Evolutionary conservation across 164 flowering plant genomes (phyloP).

Genomic region (Annona squamosa): DNA sequence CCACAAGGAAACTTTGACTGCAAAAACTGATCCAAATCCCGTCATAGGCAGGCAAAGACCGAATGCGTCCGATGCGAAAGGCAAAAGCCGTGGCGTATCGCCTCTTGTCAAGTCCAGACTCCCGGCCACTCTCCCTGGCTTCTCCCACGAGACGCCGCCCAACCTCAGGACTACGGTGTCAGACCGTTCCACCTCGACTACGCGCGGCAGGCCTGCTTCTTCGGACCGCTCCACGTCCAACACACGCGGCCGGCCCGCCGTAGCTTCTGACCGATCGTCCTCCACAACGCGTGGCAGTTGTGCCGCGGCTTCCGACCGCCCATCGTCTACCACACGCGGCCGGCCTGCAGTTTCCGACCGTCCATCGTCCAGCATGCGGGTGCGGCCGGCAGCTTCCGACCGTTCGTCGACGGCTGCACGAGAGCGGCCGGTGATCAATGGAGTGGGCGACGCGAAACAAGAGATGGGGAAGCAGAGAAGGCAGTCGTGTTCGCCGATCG

Average conservation of each 20-base stretch:
- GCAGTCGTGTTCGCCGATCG: slow-evolving; percentile 39
- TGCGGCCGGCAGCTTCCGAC: background rate
- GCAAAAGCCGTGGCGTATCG: slow-evolving; percentile 34
- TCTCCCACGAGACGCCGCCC: slow-evolving; percentile 31
- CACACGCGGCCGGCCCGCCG: slow-evolving; percentile 15
- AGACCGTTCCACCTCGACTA: slow-evolving; percentile 24
- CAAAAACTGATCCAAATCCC: slow-evolving; percentile 13
- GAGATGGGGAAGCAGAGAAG: slow-evolving; percentile 20
- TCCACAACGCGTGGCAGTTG: background rate
- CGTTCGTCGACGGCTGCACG: background rate
- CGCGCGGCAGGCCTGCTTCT: slow-evolving; percentile 14
- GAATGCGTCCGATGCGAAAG: slow-evolving; percentile 16
- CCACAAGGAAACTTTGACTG: background rate
- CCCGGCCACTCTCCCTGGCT: slow-evolving; percentile 27
- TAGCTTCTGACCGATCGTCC: background rate
- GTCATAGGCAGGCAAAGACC: slow-evolving; percentile 4
- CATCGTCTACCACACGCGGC: slow-evolving; percentile 4
- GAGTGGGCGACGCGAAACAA: background rate
- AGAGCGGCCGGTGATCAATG: background rate
- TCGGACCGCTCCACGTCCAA: slow-evolving; percentile 25
- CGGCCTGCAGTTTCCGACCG: background rate
- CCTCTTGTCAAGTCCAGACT: slow-evolving; percentile 30
- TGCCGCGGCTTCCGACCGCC: background rate
- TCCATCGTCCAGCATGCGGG: background rate
- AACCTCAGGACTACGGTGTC: slow-evolving; percentile 22